Evolutionary conservation across 768 basidiomycete genomes (phyloP).

Genomic region (Podaxis sp.): DNA sequence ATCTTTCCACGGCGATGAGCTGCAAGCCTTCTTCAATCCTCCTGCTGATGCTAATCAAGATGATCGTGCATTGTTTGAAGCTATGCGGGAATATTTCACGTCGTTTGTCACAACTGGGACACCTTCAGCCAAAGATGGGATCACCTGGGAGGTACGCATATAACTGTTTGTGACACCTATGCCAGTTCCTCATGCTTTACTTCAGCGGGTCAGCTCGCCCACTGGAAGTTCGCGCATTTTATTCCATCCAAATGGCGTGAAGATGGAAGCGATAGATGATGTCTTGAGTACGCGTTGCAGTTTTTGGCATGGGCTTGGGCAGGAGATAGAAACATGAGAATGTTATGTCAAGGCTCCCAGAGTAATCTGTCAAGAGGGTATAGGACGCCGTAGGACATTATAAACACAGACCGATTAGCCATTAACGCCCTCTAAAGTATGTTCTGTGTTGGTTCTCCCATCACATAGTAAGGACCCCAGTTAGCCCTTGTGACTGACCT

Average conservation of each 20-base stretch:
- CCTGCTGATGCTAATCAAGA: constrained; percentile 25
- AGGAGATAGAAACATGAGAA: constrained; percentile 22
- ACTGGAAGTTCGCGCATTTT: constrained; percentile 29
- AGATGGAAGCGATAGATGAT: constrained; percentile 24
- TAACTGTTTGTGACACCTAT: not conserved
- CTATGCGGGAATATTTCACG: constrained; percentile 41
- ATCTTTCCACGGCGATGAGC: constrained; percentile 36
- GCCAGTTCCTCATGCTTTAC: not conserved
- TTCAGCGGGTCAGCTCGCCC: constrained; percentile 21
- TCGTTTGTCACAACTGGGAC: constrained; percentile 36
- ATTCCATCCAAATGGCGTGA: constrained; percentile 28
- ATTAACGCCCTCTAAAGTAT: not conserved
- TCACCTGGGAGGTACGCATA: constrained; percentile 30
- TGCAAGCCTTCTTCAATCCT: constrained; percentile 35
- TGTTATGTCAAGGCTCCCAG: not conserved
- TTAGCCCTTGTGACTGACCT: too few species aligned
- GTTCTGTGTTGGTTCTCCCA: too few species aligned
- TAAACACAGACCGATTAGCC: not conserved
- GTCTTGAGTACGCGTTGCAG: constrained; percentile 25
- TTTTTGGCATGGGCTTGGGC: constrained; percentile 31
- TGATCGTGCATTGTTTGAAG: constrained; percentile 31
- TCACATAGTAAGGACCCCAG: too few species aligned
- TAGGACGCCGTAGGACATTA: not conserved
- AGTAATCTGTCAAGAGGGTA: not conserved
- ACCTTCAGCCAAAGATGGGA: constrained; percentile 25